Evolutionary conservation across 495 filamentous ascomycete genomes (phyloP).

Genomic region (Aspergillus incahuasiensis): DNA sequence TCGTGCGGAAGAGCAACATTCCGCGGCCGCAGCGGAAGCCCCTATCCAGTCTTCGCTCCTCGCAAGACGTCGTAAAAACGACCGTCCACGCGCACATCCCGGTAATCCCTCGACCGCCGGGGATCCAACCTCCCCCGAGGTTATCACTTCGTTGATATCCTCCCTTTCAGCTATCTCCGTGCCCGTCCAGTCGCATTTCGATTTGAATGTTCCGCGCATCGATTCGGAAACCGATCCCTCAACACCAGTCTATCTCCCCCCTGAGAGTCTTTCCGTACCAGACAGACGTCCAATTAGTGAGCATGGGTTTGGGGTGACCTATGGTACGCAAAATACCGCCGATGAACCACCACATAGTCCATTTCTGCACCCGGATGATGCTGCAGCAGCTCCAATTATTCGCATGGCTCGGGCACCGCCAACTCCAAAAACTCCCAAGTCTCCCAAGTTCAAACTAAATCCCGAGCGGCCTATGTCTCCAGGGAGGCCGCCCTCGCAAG

Average conservation of each 20-base stretch:
- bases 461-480: constrained; percentile 19
- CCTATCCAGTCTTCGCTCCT: constrained; percentile 29
- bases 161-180: constrained; percentile 82
- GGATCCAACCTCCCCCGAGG: constrained; percentile 75
- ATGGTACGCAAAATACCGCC: constrained; percentile 50
- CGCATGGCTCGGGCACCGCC: constrained; percentile 81
- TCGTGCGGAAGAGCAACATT: constrained; percentile 21
- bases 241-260: constrained; percentile 40
- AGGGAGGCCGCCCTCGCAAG: constrained; percentile 32
- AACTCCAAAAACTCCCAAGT: constrained; percentile 46
- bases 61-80: constrained; percentile 38
- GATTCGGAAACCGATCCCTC: constrained; percentile 44
- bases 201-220: constrained; percentile 48
- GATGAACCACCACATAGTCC: constrained; percentile 35
- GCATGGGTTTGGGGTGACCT: constrained; percentile 66
- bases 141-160: constrained; percentile 91
- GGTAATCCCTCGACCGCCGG: constrained; percentile 20
- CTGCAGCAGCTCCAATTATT: constrained; percentile 77
- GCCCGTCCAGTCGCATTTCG: constrained; percentile 69
- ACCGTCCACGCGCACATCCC: constrained; percentile 31
- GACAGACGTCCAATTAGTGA: constrained; percentile 25
- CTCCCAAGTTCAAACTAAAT: constrained; percentile 11
- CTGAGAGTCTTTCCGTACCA: constrained; percentile 28
- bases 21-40: constrained; percentile 25
- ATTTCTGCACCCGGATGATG: constrained; percentile 63